phyloP scores from a whole-genome alignment of 2,329 filamentous ascomycete genomes.

The Curvularia spicifera region DNA sequence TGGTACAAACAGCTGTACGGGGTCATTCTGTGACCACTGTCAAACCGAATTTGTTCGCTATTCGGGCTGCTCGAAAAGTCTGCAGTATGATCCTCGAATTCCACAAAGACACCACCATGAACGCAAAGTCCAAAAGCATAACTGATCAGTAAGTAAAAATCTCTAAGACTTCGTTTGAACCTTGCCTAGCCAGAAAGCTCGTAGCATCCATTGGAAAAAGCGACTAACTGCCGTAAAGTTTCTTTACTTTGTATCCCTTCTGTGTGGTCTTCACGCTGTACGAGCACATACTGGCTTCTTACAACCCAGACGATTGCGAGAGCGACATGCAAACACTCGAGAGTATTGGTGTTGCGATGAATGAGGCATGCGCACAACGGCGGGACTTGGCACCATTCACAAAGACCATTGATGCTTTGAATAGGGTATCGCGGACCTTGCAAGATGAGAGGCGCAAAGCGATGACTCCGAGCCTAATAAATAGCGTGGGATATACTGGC shows the following conservation, averaged over 20 bases:
- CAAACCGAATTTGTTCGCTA: conserved; percentile 22
- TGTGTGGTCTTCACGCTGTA: conserved; percentile 41
- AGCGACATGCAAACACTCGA: conserved; percentile 34
- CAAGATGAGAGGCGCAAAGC: conserved; percentile 30
- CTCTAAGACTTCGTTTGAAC: background rate
- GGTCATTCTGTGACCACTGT: background rate
- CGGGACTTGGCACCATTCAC: conserved; percentile 30
- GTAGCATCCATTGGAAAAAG: background rate
- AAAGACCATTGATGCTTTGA: conserved; percentile 39
- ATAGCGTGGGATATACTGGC: background rate
- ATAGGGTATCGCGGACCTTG: conserved; percentile 36
- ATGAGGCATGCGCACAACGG: conserved; percentile 19
- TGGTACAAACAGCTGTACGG: conserved; percentile 13
- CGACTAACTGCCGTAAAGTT: conserved; percentile 20
- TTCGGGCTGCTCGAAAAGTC: conserved; percentile 35
- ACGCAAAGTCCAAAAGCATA: conserved; percentile 15
- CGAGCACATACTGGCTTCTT: conserved; percentile 35
- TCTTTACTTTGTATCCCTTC: conserved; percentile 41
- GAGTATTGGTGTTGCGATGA: conserved; percentile 30
- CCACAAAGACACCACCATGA: conserved; percentile 5
- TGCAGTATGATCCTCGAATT: conserved; percentile 32
- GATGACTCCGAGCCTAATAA: background rate
- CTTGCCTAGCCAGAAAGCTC: background rate
- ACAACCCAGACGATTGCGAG: conserved; percentile 32
- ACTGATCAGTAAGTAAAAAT: conserved; percentile 29